A percentile compares a stretch with the other conserved stretches of the same genome.
phyloP scores from a whole-genome alignment of 2,329 filamentous ascomycete species.

The Beauveria rudraprayagi region DNA sequence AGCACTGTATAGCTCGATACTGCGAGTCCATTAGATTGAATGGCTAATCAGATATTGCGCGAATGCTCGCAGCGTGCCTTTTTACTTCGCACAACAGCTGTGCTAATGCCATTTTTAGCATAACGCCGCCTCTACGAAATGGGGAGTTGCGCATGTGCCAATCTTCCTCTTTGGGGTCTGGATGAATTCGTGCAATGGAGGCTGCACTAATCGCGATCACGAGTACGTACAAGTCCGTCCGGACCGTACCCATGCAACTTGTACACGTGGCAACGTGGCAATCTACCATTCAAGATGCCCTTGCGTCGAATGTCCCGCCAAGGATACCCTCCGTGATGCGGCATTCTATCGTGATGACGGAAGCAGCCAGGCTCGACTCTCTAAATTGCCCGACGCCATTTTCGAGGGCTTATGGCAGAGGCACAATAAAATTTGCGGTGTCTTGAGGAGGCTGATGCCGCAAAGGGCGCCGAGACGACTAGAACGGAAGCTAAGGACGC shows the following conservation, averaged over 20 bases:
- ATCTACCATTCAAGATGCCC: constrained; percentile 17
- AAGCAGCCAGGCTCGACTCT: constrained; percentile 16
- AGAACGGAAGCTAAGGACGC: constrained; percentile 24
- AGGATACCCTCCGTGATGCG: constrained; percentile 28
- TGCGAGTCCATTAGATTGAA: constrained; percentile 33
- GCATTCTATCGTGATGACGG: constrained; percentile 23
- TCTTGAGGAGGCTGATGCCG: constrained; percentile 20
- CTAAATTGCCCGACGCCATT: constrained; percentile 24
- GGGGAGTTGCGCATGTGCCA: constrained; percentile 27
- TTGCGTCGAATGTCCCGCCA: constrained; percentile 29
- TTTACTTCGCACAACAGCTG: background rate
- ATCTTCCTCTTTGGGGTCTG: constrained; percentile 29
- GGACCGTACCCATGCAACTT: too few species aligned
- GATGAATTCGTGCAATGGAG: constrained; percentile 29
- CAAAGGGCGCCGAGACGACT: constrained; percentile 21
- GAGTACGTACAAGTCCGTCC: constrained; percentile 19
- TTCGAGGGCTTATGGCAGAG: constrained; percentile 26
- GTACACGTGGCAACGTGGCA: constrained; percentile 19
- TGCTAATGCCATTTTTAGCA: constrained; percentile 17
- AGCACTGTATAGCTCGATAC: constrained; percentile 32
- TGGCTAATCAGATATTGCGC: constrained; percentile 28
- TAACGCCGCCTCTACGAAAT: constrained; percentile 22
- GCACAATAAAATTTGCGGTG: constrained; percentile 19
- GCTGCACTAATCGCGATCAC: constrained; percentile 28
- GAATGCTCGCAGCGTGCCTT: constrained; percentile 20